Evolutionary conservation across 495 filamentous ascomycete species (phyloP).

Genomic region (Terfezia boudieri): DNA sequence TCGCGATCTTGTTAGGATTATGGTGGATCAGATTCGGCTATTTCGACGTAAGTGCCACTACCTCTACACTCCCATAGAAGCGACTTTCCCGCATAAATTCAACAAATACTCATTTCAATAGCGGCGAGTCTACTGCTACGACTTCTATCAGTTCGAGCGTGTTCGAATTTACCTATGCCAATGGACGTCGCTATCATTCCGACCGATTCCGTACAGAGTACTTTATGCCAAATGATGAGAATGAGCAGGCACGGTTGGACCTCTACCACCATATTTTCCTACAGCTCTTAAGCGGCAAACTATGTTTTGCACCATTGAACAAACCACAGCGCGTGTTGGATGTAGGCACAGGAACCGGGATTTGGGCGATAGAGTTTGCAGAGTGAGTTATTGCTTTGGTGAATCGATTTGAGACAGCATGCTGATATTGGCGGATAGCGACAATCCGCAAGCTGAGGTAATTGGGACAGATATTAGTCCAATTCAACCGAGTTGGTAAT

Average conservation of each 20-base stretch:
- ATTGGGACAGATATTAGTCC: slow-evolving; percentile 42
- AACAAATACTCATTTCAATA: no score
- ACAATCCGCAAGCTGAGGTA: slow-evolving; percentile 33
- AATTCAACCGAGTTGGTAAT: slow-evolving; percentile 31
- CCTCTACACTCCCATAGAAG: no score
- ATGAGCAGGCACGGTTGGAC: slow-evolving; percentile 21
- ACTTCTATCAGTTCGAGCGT: background rate
- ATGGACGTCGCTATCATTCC: background rate
- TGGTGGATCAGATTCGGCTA: no score
- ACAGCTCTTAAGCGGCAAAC: slow-evolving; percentile 16
- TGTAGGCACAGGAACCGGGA: background rate
- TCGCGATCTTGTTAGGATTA: no score
- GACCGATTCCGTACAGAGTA: slow-evolving; percentile 23
- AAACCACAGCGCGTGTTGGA: background rate
- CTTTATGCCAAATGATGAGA: slow-evolving; percentile 31
- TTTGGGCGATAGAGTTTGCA: background rate
- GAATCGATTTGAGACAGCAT: slow-evolving; percentile 20
- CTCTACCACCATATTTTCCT: slow-evolving; percentile 23
- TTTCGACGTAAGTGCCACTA: no score
- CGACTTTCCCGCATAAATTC: no score
- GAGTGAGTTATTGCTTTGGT: background rate
- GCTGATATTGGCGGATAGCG: slow-evolving; percentile 1
- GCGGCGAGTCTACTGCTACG: background rate
- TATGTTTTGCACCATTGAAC: slow-evolving; percentile 1
- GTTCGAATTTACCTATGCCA: background rate